A percentile compares a stretch with the other conserved stretches of the same genome.
These are phyloP conservation scores for Ceratobasidium sp. DNA, from an alignment of 1,284 basidiomycete species.

Conservation along the genomic window DNA sequence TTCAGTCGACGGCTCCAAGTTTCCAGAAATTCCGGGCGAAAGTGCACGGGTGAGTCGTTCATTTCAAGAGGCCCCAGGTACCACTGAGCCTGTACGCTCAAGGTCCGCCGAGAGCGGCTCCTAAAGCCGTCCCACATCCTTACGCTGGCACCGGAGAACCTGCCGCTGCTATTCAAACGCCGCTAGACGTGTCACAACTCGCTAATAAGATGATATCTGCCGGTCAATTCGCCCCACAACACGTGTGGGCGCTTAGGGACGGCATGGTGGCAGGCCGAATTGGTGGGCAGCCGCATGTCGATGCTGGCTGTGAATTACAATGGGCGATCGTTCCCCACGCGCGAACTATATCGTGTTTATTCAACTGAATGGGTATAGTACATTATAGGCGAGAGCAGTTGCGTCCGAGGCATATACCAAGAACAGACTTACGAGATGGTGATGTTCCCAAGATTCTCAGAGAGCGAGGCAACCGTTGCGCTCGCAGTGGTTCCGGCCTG, in stretches of 20 bases:
- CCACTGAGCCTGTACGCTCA: no score
- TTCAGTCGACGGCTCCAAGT: slow-evolving; percentile 19
- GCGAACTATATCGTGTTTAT: no score
- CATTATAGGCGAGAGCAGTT: not conserved
- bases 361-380: not conserved
- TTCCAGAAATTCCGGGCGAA: slow-evolving; percentile 43
- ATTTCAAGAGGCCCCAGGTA: no score
- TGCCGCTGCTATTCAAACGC: slow-evolving; percentile 28
- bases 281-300: no score
- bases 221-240: no score
- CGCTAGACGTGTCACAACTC: no score
- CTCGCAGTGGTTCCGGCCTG: not conserved
- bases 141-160: not conserved
- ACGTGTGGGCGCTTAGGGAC: no score
- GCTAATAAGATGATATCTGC: no score
- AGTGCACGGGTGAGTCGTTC: not conserved
- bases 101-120: slow-evolving; percentile 19
- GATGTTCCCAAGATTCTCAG: not conserved
- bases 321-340: no score
- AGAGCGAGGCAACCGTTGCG: not conserved
- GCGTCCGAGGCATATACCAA: slow-evolving; percentile 3
- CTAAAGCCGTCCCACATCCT: not conserved
- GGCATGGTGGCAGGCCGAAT: no score
- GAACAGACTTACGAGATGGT: slow-evolving; percentile 1
- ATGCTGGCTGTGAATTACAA: no score